Percentiles rank a stretch among this genome's conserved stretches.
phyloP scores from a whole-genome alignment of 2,329 filamentous ascomycete genomes.

The Pezicula radicicola region DNA sequence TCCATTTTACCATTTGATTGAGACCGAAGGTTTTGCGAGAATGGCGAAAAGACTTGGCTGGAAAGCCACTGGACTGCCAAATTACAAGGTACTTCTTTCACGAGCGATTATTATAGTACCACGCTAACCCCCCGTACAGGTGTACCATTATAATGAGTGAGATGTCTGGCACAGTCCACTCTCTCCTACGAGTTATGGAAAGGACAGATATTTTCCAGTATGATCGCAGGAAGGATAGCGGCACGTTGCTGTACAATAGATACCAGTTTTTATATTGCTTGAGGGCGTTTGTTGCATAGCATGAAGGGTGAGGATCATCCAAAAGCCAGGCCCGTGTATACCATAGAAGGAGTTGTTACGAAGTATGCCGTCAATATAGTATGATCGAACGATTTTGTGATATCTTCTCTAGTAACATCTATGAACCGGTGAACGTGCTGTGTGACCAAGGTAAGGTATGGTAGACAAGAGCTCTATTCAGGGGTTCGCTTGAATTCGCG shows the following conservation, averaged over 20 bases:
- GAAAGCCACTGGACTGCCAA: conserved; percentile 83
- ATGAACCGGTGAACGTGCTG: no score
- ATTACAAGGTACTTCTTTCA: conserved; percentile 76
- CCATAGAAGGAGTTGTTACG: conserved; percentile 11
- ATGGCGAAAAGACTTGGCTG: conserved; percentile 91
- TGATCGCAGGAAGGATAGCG: conserved; percentile 2
- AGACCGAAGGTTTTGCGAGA: conserved; percentile 97
- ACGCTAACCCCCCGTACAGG: conserved; percentile 42
- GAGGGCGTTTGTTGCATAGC: conserved; percentile 20
- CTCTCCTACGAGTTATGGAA: conserved; percentile 10
- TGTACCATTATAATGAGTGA: conserved; percentile 89
- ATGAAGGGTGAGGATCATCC: conserved; percentile 6
- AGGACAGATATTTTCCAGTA: neutral
- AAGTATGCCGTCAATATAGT: conserved; percentile 1
- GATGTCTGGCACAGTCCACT: conserved; percentile 20
- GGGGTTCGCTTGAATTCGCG: neutral
- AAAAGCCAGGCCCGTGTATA: conserved; percentile 17
- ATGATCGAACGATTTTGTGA: neutral
- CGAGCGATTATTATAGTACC: neutral
- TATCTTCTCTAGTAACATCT: neutral
- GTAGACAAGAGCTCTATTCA: no score
- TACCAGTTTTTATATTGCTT: conserved; percentile 8
- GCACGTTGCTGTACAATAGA: neutral
- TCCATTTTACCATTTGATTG: conserved; percentile 92
- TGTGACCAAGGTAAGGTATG: no score